Conservation (phyloP, 768 basidiomycete species). For the Suillus discolor region DNA sequence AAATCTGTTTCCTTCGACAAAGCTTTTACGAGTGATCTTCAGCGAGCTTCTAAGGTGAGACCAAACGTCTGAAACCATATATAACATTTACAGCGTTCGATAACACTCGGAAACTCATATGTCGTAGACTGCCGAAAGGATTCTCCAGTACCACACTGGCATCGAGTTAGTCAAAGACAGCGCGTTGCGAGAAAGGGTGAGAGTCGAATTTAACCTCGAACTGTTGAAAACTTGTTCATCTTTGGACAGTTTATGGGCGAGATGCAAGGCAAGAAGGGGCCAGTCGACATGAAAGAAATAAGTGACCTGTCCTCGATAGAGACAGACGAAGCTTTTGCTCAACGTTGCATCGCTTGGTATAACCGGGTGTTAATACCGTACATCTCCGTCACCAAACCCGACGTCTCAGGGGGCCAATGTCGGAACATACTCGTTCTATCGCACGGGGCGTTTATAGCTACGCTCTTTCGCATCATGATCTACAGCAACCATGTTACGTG, state of each 20-base stretch:
- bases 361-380: constrained; percentile 42
- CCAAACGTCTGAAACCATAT: background rate
- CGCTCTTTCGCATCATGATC: constrained; percentile 52
- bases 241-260: constrained; percentile 57
- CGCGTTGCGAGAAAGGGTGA: constrained; percentile 68
- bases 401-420: constrained; percentile 32
- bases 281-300: constrained; percentile 14
- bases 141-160: constrained; percentile 55
- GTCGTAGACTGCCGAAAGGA: constrained; percentile 64
- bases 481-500: constrained; percentile 40
- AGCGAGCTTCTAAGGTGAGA: constrained; percentile 64
- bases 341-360: constrained; percentile 69
- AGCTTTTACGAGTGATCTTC: constrained; percentile 74
- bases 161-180: constrained; percentile 44
- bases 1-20: constrained; percentile 54
- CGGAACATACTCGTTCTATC: constrained; percentile 56
- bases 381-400: constrained; percentile 21
- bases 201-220: constrained; percentile 18
- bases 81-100: background rate
- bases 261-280: constrained; percentile 50
- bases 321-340: constrained; percentile 38
- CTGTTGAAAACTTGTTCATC: background rate
- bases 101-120: background rate
- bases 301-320: constrained; percentile 27
- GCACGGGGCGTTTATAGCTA: constrained; percentile 66